phyloP scores from a whole-genome alignment of 2,329 filamentous ascomycete species.

The Talaromyces sp. region DNA sequence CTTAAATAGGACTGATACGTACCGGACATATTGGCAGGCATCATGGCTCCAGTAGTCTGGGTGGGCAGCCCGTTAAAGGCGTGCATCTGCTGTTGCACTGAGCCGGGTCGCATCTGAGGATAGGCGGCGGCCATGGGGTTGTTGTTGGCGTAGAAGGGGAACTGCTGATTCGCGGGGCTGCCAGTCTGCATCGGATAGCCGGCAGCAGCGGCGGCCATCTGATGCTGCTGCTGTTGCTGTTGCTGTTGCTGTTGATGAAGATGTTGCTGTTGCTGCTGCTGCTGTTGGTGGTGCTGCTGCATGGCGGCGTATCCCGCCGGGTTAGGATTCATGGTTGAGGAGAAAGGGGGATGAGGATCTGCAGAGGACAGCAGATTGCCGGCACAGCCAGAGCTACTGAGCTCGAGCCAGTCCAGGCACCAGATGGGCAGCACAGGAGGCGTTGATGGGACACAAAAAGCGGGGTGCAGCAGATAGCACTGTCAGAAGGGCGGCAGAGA shows the following conservation, averaged over 20 bases:
- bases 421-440: not conserved
- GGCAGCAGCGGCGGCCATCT: conserved; percentile 15
- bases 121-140: conserved; percentile 15
- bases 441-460: conserved; percentile 1
- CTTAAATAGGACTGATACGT: not conserved
- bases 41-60: conserved; percentile 35
- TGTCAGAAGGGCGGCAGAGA: not conserved
- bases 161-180: conserved; percentile 19
- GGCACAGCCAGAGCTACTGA: not conserved
- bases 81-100: conserved; percentile 19
- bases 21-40: conserved; percentile 29
- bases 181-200: conserved; percentile 33
- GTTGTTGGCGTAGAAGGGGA: conserved; percentile 32
- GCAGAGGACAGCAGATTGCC: not conserved
- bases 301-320: conserved; percentile 22
- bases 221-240: not conserved
- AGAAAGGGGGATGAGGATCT: not conserved
- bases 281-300: conserved; percentile 11
- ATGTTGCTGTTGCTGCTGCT: not conserved
- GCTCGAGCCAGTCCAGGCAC: not conserved
- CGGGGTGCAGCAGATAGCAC: not conserved
- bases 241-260: not conserved
- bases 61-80: conserved; percentile 31
- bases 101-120: conserved; percentile 12
- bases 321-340: conserved; percentile 26